phyloP scores from a whole-genome alignment of 2,329 filamentous ascomycete genomes.

The Fusarium xylarioides region DNA sequence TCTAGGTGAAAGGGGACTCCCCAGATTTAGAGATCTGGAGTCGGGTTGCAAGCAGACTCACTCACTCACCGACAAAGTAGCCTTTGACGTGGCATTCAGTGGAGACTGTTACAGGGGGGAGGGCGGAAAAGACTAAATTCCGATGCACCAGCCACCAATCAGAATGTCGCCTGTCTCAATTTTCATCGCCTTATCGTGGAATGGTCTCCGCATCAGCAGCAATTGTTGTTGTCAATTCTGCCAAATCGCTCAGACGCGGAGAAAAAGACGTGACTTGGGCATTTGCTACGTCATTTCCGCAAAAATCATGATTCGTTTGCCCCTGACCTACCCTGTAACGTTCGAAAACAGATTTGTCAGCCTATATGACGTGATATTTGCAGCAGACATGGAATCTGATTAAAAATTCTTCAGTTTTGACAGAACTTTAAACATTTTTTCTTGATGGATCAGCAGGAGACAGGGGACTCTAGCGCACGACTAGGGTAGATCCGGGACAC shows the following conservation, averaged over 20 bases:
- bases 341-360: not conserved
- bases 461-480: not conserved
- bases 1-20: constrained; percentile 16
- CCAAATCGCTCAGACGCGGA: constrained; percentile 17
- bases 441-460: not conserved
- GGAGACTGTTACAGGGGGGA: constrained; percentile 21
- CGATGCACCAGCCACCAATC: constrained; percentile 16
- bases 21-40: constrained; percentile 22
- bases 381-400: rapidly evolving
- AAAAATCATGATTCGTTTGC: not conserved
- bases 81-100: constrained; percentile 37
- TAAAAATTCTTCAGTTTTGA: not conserved
- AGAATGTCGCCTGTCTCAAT: not conserved
- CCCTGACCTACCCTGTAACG: not conserved
- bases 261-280: not conserved
- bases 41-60: constrained; percentile 21
- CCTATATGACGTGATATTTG: not conserved
- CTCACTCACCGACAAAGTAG: constrained; percentile 37
- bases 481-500: not conserved
- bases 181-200: constrained; percentile 15
- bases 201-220: constrained; percentile 3
- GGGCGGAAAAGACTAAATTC: constrained; percentile 33
- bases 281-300: constrained; percentile 7
- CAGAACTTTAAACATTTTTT: not conserved
- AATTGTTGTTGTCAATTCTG: constrained; percentile 8